phyloP scores from a whole-genome alignment of 441 rosid species.

The Syzygium malaccense region DNA sequence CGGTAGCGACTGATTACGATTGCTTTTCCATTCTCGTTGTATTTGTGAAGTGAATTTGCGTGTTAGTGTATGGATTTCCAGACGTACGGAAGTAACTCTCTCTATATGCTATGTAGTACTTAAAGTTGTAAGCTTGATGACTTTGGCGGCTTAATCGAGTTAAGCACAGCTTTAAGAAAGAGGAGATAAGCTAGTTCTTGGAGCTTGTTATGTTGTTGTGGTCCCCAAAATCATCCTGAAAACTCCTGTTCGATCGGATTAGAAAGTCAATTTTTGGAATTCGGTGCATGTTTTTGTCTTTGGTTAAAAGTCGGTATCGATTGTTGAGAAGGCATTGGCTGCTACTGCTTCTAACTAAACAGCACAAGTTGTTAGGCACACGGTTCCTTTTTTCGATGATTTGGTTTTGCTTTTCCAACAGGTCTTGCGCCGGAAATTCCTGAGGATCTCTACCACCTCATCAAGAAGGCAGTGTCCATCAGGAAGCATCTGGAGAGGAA shows the following conservation, averaged over 20 bases:
- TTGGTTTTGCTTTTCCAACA: background rate
- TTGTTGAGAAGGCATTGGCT: background rate
- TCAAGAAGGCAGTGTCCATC: constrained; percentile 69
- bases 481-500: constrained; percentile 70
- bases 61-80: background rate
- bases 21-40: background rate
- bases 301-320: background rate
- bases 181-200: background rate
- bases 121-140: background rate
- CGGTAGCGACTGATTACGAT: constrained; percentile 16
- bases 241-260: background rate
- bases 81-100: background rate
- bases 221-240: background rate
- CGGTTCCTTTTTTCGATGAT: background rate
- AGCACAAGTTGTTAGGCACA: background rate
- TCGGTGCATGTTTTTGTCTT: background rate
- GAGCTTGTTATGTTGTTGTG: background rate
- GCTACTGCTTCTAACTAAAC: background rate
- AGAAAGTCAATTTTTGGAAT: background rate
- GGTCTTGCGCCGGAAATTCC: constrained; percentile 72
- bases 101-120: background rate
- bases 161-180: background rate
- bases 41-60: background rate
- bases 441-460: constrained; percentile 65
- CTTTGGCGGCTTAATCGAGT: background rate